Evolutionary conservation across 2,329 filamentous ascomycete genomes (phyloP), one percentile per base, ranked within the genome.

Genomic region (Penicillium sp.): DNA sequence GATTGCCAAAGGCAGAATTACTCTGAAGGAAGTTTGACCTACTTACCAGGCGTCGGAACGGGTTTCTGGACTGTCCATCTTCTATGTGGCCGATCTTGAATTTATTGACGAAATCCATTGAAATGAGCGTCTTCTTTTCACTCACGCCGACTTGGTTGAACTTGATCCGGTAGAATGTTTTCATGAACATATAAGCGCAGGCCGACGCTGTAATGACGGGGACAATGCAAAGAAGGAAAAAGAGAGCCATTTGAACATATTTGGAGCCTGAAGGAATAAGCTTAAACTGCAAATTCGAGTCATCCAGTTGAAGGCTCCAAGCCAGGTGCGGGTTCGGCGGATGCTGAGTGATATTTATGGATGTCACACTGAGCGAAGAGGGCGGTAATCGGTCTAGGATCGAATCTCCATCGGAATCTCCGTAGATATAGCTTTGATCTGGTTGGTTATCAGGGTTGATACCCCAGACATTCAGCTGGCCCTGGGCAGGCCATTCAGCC

Each of bases 391-490:
- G 83, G 68, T 89, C 86, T 21, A 88, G 73, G 6, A 88, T 77
- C 3, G 77, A 78, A 67, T 88, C 85, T 27, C 77, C 76, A 65
- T 88, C 83, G 15, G 86, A 79, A 67, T 89, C 86, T 23, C 86
- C 86, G 60, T 81, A 83, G 2, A 86, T 80, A 55, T 78, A 80
- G 8, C 81, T 81, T 59, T 84, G 78, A 69, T 89, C 86, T 0
- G 86, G 85, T 63, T 82, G 74, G 21, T 85, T 84, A 69, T 87
- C 81, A 0, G 82, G 80, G 64, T 88, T 86, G 68, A 88, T 84
- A 51, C 86, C 86, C 86, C 86, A 89, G 6, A 86, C 78, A 62
- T 88, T 89, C 58, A 88, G 73, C 65, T 88, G 85, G 55, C 85
- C 81, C 48, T 81, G 74, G 3, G 82, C 81, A 6, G 86, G 86